Evolutionary conservation across 2,329 filamentous ascomycete genomes (phyloP), one percentile per base, ranked within the genome.

Genomic region (Beauveria medogensis): DNA sequence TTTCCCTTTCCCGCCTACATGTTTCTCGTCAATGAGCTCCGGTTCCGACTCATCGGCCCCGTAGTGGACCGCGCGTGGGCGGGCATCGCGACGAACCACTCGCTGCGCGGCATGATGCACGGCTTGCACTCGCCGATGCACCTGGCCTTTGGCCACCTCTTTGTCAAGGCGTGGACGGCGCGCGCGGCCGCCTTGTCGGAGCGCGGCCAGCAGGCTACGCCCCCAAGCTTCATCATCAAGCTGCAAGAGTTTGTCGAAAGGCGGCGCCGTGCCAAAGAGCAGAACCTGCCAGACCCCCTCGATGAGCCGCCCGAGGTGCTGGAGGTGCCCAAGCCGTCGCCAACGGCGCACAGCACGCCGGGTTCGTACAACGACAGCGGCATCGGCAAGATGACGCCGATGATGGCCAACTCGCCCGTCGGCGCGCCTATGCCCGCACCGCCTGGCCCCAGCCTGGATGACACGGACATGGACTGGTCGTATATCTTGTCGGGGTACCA

Each of bases 121-220:
- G 77, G 80, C 61, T 71, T 80, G 53, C 77, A 79, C 55, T 84
- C 76, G 48, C 83, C 83, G 7, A 77, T 86, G 72, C 82, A 85
- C 65, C 72, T 80, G 34, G 80, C 80, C 1, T 84, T 88, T 63
- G 80, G 81, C 1, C 75, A 75, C 22, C 76, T 82, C 20, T 82
- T 88, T 46, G 71, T 88, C 61, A 86, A 84, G 66, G 84, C 84
- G 0, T 88, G 85, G 85, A 79, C 82, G 48, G 81, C 81, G 2
- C 79, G 80, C 59, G 80, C 80, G 65, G 73, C 77, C 2, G 78
- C 79, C 14, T 76, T 80, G 64, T 64, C 72, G 5, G 74, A 75
- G 55, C 70, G 74, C 7, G 82, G 82, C 0, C 76, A 74, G 34
- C 69, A 74, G 2, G 63, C 78, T 2, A 66, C 71, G 18, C 72